Evolutionary conservation across 345 rosid species (phyloP).

Genomic region (Geranium rotundifolium): DNA sequence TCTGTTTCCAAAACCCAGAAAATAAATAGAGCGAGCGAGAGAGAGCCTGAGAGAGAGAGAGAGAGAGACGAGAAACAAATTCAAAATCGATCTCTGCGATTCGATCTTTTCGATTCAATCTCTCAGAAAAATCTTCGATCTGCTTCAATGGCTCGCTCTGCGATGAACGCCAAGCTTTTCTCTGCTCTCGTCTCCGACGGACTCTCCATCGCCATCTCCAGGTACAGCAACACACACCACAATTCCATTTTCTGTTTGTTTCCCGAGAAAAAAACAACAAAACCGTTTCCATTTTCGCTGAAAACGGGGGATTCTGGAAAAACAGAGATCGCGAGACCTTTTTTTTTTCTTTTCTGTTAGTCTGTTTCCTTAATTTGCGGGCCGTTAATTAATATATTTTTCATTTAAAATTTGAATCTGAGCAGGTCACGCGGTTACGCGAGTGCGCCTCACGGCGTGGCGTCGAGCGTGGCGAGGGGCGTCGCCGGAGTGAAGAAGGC

Average conservation of each 20-base stretch:
- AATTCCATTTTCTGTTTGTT: neutral
- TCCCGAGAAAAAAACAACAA: no score
- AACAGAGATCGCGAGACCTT: no score
- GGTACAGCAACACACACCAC: slow-evolving; percentile 12
- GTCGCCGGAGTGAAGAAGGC: slow-evolving; percentile 29
- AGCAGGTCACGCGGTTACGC: slow-evolving; percentile 26
- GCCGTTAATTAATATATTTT: no score
- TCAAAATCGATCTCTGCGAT: no score
- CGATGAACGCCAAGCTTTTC: slow-evolving; percentile 32
- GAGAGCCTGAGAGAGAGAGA: neutral
- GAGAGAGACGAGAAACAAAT: no score
- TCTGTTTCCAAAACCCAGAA: neutral
- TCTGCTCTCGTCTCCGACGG: slow-evolving; percentile 24
- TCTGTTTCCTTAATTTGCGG: neutral
- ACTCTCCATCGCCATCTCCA: slow-evolving; percentile 21
- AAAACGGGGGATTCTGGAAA: no score
- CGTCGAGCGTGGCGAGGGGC: slow-evolving; percentile 14
- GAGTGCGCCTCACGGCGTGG: slow-evolving; percentile 18
- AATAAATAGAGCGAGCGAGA: neutral
- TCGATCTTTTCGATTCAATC: neutral
- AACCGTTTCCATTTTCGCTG: no score
- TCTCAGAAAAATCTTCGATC: neutral
- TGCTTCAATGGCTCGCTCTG: slow-evolving; percentile 41
- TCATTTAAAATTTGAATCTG: no score
- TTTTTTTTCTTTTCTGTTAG: neutral